phyloP scores from a whole-genome alignment of 495 filamentous ascomycete species.

The Clohesyomyces aquaticus region DNA sequence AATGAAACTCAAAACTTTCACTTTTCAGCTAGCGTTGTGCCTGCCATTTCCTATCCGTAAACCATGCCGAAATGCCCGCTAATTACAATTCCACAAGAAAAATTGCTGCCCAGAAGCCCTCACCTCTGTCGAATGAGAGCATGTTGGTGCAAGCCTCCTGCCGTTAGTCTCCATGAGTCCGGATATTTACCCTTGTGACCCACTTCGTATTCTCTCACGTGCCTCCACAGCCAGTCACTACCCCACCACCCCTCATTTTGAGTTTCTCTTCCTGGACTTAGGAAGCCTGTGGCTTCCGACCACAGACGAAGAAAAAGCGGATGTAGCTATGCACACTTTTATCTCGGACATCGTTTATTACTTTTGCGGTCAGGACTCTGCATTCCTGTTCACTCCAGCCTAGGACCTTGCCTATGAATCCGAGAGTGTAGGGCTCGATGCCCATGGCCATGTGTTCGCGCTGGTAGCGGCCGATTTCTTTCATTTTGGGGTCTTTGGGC shows the following conservation, averaged over 20 bases:
- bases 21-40: no score
- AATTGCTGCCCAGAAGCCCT: not conserved
- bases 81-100: not conserved
- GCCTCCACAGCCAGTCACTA: no score
- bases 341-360: conserved; percentile 29
- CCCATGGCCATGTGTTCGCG: conserved; percentile 29
- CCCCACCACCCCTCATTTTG: no score
- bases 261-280: no score
- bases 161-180: no score
- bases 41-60: no score
- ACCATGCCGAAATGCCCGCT: no score
- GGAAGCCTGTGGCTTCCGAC: conserved; percentile 25
- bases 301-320: conserved; percentile 26
- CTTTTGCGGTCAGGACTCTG: conserved; percentile 30
- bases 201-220: no score
- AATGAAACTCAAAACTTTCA: not conserved
- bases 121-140: no score
- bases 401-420: conserved; percentile 34
- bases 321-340: conserved; percentile 28
- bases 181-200: no score
- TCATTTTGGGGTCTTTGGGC: conserved; percentile 41
- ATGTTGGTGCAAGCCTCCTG: no score
- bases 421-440: conserved; percentile 35
- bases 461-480: conserved; percentile 39
- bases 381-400: conserved; percentile 33